These are phyloP conservation scores for Aspergillus bertholletiae DNA, from an alignment of 495 filamentous ascomycete genomes.

Conservation along the genomic window DNA sequence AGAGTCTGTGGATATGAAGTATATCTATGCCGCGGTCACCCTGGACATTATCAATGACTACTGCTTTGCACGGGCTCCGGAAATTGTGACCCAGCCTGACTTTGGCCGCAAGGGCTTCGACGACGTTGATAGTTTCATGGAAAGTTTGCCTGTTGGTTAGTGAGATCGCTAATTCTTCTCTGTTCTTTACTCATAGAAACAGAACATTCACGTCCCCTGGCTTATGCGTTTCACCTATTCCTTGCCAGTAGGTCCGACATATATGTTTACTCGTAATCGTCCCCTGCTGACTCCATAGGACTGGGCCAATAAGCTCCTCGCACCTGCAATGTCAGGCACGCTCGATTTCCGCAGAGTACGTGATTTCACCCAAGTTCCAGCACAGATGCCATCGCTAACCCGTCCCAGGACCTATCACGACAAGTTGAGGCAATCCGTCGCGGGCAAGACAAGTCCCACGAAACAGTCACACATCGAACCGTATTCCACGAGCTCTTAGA, in stretches of 20 bases:
- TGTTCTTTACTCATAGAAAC: not conserved
- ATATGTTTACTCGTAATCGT: too few relatives aligned
- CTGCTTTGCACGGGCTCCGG: slow-evolving; percentile 1
- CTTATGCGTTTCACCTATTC: slow-evolving; percentile 1
- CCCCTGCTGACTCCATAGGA: too few relatives aligned
- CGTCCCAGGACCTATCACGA: slow-evolving; percentile 1
- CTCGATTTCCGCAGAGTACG: not conserved
- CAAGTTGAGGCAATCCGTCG: slow-evolving; percentile 4
- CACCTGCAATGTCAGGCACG: slow-evolving; percentile 2
- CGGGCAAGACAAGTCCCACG: not conserved
- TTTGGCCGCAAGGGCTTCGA: slow-evolving; percentile 9
- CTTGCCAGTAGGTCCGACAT: not conserved
- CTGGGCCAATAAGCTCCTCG: not conserved
- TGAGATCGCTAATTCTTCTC: not conserved
- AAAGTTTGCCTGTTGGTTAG: slow-evolving; percentile 6
- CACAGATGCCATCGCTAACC: too few relatives aligned
- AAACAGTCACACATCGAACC: too few relatives aligned
- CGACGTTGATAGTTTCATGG: slow-evolving; percentile 6
- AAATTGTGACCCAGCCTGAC: not conserved
- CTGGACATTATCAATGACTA: slow-evolving; percentile 10
- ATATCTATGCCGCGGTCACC: slow-evolving; percentile 6
- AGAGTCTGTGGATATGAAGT: slow-evolving; percentile 5
- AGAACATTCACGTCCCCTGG: slow-evolving; percentile 6
- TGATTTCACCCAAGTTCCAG: too few relatives aligned
- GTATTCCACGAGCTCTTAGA: too few relatives aligned